Evolutionary conservation across 2,329 filamentous ascomycete species (phyloP).

Genomic region (Coniochaeta hoffmannii): DNA sequence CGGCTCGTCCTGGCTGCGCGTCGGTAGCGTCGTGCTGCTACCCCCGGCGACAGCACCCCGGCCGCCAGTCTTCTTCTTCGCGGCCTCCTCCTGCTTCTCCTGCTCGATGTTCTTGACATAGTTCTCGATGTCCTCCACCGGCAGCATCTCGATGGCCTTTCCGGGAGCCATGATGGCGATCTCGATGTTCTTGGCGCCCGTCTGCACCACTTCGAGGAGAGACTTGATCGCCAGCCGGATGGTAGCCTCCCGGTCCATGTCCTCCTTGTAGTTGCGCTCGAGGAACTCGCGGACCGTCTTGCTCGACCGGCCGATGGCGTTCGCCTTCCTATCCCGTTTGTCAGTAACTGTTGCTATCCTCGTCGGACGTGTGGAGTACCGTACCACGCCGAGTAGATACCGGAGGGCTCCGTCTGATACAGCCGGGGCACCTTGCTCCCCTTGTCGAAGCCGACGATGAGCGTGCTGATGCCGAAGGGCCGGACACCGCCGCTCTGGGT

Average conservation of each 20-base stretch:
- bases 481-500: constrained; percentile 97
- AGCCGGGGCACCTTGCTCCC: constrained; percentile 81
- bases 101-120: constrained; percentile 99
- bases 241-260: constrained; percentile 92
- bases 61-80: constrained; percentile 86
- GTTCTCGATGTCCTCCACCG: constrained; percentile 89
- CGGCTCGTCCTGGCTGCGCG: constrained; percentile 42
- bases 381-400: constrained; percentile 98
- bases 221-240: constrained; percentile 98
- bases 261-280: constrained; percentile 97
- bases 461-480: constrained; percentile 96
- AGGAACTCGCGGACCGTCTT: constrained; percentile 99
- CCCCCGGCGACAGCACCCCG: constrained; percentile 43
- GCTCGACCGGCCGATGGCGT: constrained; percentile 95
- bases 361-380: constrained; percentile 21
- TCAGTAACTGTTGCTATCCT: constrained; percentile 1
- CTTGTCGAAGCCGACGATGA: constrained; percentile 97
- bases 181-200: constrained; percentile 98
- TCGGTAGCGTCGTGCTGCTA: constrained; percentile 66
- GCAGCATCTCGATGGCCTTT: constrained; percentile 85
- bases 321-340: constrained; percentile 73
- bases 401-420: constrained; percentile 98
- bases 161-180: constrained; percentile 97
- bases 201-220: constrained; percentile 94
- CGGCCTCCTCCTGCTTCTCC: constrained; percentile 98